phyloP scores from a whole-genome alignment of 1,139 yeast species.

The Barnettozyma hawaiiensis region DNA sequence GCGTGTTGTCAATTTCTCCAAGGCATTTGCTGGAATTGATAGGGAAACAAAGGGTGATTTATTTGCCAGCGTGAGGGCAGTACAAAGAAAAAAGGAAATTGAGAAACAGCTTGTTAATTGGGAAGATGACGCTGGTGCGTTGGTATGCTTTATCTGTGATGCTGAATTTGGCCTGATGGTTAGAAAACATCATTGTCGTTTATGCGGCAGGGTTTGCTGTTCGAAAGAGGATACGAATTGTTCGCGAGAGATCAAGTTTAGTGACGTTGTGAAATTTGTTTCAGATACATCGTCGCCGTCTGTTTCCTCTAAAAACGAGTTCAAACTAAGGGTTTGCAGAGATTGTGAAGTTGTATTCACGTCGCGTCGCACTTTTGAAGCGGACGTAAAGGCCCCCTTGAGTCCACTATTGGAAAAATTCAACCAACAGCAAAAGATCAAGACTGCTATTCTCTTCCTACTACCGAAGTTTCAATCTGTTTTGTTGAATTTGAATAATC shows the following conservation, averaged over 20 bases:
- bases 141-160: constrained; percentile 61
- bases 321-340: constrained; percentile 53
- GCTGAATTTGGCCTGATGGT: constrained; percentile 50
- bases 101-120: constrained; percentile 61
- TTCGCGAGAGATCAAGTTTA: constrained; percentile 66
- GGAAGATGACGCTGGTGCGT: constrained; percentile 51
- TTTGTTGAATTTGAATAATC: constrained; percentile 38
- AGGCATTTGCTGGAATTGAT: constrained; percentile 24
- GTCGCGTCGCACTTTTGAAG: constrained; percentile 45
- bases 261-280: constrained; percentile 26
- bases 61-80: constrained; percentile 17
- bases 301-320: constrained; percentile 25
- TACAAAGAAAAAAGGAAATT: constrained; percentile 29
- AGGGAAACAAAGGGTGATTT: constrained; percentile 17
- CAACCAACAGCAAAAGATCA: constrained; percentile 24
- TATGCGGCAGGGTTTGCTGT: constrained; percentile 82
- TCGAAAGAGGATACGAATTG: constrained; percentile 59
- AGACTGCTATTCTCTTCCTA: constrained; percentile 32
- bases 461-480: constrained; percentile 35
- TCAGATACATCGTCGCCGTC: no score
- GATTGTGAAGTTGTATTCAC: constrained; percentile 62
- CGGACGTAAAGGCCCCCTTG: constrained; percentile 30
- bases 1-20: constrained; percentile 46
- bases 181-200: constrained; percentile 82
- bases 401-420: constrained; percentile 21